These are phyloP conservation scores for Diaporthe helianthi DNA, from an alignment of 2,329 filamentous ascomycete genomes.

Conservation along the genomic window DNA sequence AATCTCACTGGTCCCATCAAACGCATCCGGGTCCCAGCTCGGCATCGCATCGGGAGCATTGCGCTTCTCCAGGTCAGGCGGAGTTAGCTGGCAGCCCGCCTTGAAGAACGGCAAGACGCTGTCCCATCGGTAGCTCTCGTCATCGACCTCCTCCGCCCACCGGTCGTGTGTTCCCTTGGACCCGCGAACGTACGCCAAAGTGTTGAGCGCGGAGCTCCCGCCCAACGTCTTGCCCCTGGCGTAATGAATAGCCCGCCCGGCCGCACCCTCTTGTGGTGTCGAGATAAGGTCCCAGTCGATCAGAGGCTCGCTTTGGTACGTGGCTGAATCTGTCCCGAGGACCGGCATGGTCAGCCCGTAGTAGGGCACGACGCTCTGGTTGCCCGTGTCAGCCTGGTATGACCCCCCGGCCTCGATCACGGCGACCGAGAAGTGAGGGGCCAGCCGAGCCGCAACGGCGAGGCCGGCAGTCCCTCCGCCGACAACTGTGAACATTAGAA, in stretches of 20 bases:
- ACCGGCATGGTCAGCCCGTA: constrained; percentile 13
- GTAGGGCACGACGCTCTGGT: constrained; percentile 31
- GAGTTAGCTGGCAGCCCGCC: constrained; percentile 10
- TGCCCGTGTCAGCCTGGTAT: constrained; percentile 30
- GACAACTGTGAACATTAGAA: constrained; percentile 14
- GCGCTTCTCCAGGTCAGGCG: constrained; percentile 6
- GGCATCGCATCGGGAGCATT: constrained; percentile 13
- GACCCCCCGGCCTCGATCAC: constrained; percentile 31
- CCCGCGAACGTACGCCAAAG: constrained; percentile 4
- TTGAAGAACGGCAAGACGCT: constrained; percentile 12
- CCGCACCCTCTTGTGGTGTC: not conserved
- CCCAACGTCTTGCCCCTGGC: constrained; percentile 24
- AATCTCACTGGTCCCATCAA: not conserved
- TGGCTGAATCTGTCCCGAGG: not conserved
- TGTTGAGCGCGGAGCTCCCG: constrained; percentile 20
- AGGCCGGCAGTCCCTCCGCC: constrained; percentile 33
- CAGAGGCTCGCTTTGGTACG: constrained; percentile 26
- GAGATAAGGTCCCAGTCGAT: constrained; percentile 33
- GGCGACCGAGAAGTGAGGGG: constrained; percentile 26
- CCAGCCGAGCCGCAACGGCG: constrained; percentile 30
- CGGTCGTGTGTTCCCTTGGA: constrained; percentile 1
- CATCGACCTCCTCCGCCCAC: constrained; percentile 28
- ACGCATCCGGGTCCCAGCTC: constrained; percentile 12
- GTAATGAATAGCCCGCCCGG: constrained; percentile 10
- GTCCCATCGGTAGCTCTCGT: constrained; percentile 18